These are phyloP conservation scores for Scheffersomyces titani DNA, from an alignment of 1,139 yeast species.

Conservation along the genomic window DNA sequence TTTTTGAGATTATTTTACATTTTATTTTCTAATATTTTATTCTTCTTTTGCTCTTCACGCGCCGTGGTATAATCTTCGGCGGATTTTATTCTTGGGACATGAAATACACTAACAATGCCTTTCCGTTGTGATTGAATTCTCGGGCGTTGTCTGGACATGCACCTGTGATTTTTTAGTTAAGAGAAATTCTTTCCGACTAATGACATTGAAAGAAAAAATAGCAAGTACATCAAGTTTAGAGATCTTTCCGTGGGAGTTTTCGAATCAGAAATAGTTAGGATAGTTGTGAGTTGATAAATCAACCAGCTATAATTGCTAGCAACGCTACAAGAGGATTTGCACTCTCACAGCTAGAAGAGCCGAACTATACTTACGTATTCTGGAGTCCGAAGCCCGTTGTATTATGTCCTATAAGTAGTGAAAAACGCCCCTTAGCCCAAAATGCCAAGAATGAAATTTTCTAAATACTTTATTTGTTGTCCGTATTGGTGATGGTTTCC, in stretches of 20 bases:
- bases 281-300: not conserved
- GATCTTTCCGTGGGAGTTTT: too few relatives aligned
- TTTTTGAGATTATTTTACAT: too few relatives aligned
- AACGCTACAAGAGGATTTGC: not conserved
- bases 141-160: not conserved
- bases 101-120: not conserved
- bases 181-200: not conserved
- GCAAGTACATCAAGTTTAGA: too few relatives aligned
- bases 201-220: not conserved
- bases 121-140: not conserved
- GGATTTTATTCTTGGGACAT: not conserved
- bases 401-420: not conserved
- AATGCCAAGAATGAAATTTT: not conserved
- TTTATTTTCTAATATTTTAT: not conserved
- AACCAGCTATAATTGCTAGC: not conserved
- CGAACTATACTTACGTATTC: not conserved
- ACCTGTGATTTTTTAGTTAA: not conserved
- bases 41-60: not conserved
- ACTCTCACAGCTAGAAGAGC: not conserved
- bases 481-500: not conserved
- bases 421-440: not conserved
- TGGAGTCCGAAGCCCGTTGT: not conserved
- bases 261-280: too few relatives aligned
- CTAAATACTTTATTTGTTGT: not conserved
- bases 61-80: not conserved